Percentiles rank a stretch among this genome's conserved stretches.
phyloP scores from a whole-genome alignment of 139 green algal genomes.

The Haematococcus lacustris region DNA sequence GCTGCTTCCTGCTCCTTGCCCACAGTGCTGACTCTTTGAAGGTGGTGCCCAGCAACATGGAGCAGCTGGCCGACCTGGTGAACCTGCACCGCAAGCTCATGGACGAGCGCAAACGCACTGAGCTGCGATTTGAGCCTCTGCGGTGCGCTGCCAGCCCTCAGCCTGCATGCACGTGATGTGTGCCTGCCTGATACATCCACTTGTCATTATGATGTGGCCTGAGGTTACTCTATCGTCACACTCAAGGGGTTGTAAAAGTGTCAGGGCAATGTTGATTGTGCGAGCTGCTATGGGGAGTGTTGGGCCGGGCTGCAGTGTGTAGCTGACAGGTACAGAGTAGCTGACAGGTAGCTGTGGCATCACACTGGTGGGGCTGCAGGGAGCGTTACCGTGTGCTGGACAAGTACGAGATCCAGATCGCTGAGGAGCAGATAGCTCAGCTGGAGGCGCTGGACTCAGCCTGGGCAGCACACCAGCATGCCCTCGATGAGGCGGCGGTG shows the following conservation, averaged over 20 bases:
- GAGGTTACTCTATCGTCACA: not conserved
- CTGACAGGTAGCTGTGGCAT: too few relatives aligned
- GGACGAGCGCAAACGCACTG: slow-evolving; percentile 42
- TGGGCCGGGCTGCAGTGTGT: not conserved
- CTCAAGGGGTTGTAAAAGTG: too few relatives aligned
- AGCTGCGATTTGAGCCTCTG: slow-evolving; percentile 61
- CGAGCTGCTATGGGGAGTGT: too few relatives aligned
- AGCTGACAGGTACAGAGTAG: too few relatives aligned
- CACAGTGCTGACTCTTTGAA: slow-evolving; percentile 6
- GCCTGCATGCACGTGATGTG: not conserved
- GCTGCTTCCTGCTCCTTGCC: not conserved
- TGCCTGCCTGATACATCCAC: not conserved
- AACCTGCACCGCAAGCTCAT: slow-evolving; percentile 53
- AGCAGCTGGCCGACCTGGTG: slow-evolving; percentile 66
- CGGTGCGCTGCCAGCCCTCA: slow-evolving; percentile 5
- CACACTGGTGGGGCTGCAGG: too few relatives aligned
- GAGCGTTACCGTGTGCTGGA: slow-evolving; percentile 71
- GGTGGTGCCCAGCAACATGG: slow-evolving; percentile 36
- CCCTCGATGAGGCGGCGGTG: slow-evolving; percentile 46
- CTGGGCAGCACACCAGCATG: slow-evolving; percentile 54
- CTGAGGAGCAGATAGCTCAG: slow-evolving; percentile 52
- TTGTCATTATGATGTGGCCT: not conserved
- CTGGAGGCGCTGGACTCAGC: slow-evolving; percentile 50
- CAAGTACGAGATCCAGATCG: slow-evolving; percentile 59
- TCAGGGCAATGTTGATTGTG: too few relatives aligned